phyloP scores from a whole-genome alignment of 306 rosid genomes.

The Dryas drummondii region DNA sequence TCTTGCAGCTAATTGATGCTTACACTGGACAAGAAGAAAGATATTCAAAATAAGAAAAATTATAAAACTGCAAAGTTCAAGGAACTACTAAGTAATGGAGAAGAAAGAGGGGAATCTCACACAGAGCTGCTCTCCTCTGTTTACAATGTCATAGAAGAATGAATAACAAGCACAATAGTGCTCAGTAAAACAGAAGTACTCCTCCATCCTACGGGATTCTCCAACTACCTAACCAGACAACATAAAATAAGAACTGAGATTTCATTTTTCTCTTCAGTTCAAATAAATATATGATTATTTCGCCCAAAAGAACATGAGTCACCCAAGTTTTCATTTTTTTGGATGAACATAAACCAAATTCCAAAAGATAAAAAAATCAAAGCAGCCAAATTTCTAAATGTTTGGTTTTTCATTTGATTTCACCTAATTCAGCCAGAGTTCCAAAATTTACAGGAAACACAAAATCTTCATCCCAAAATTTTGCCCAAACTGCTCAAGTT shows the following conservation, averaged over 20 bases:
- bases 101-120: conserved; percentile 45
- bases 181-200: conserved; percentile 72
- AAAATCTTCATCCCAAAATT: background rate
- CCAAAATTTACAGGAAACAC: background rate
- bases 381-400: background rate
- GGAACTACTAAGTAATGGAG: conserved; percentile 6
- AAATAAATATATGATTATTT: background rate
- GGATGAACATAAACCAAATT: background rate
- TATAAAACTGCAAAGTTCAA: background rate
- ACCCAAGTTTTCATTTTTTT: background rate
- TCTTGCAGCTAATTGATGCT: conserved; percentile 88
- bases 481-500: background rate
- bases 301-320: background rate
- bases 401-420: background rate
- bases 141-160: conserved; percentile 83
- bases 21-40: conserved; percentile 53
- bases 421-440: no score
- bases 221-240: conserved; percentile 58
- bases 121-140: conserved; percentile 87
- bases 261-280: background rate
- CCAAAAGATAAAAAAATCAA: background rate
- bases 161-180: conserved; percentile 79
- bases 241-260: background rate
- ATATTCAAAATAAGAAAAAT: background rate
- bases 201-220: conserved; percentile 83